Conservation (phyloP, 2,329 filamentous ascomycete species). For the Paraphaeosphaeria sporulosa region DNA sequence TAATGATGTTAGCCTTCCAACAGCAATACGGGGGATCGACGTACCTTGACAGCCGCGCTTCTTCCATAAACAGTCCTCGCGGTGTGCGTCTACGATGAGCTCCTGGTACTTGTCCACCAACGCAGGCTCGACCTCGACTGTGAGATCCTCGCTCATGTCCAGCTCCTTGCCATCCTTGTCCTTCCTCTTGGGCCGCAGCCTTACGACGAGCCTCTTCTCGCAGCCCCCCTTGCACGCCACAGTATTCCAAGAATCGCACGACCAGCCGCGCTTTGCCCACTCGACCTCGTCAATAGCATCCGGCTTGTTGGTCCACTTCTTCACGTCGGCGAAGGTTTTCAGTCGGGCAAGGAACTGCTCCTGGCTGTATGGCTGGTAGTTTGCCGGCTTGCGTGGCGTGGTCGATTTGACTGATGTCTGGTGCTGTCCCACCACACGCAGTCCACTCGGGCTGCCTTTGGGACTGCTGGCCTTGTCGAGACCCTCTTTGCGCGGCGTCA, state of each 20-base stretch:
- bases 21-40: neutral
- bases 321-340: constrained; percentile 88
- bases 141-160: constrained; percentile 58
- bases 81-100: constrained; percentile 77
- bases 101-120: constrained; percentile 79
- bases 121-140: constrained; percentile 62
- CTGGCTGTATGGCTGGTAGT: constrained; percentile 87
- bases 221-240: constrained; percentile 84
- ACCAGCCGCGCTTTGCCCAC: constrained; percentile 95
- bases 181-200: constrained; percentile 66
- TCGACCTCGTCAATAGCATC: constrained; percentile 85
- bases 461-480: constrained; percentile 13
- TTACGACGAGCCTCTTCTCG: constrained; percentile 82
- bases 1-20: constrained; percentile 40
- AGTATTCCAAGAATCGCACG: constrained; percentile 75
- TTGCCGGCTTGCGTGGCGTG: constrained; percentile 58
- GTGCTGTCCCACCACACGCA: constrained; percentile 40
- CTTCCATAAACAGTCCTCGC: constrained; percentile 84
- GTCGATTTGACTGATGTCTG: constrained; percentile 32
- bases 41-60: constrained; percentile 85
- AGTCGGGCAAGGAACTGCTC: constrained; percentile 81
- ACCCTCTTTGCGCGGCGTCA: constrained; percentile 34
- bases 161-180: constrained; percentile 53
- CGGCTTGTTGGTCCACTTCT: constrained; percentile 93
- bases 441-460: constrained; percentile 25